Conservation (phyloP, 495 filamentous ascomycete species). For the Aspergillus kassunensis region DNA sequence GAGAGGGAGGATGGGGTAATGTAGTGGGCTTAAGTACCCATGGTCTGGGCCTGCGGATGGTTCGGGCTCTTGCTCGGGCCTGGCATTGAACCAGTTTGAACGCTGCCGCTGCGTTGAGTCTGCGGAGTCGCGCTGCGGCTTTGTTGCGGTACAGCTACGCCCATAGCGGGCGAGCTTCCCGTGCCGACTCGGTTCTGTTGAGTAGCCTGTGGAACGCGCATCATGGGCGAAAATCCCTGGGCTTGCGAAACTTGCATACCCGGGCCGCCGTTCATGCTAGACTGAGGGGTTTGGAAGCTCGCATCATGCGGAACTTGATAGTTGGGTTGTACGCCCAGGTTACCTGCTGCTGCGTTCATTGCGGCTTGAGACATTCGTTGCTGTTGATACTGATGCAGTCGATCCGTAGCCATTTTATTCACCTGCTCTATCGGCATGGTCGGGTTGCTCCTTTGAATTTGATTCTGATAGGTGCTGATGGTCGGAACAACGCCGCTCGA, state of each 20-base stretch:
- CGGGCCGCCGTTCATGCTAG: slow-evolving; percentile 31
- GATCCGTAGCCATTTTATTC: slow-evolving; percentile 57
- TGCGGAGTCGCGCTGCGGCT: slow-evolving; percentile 50
- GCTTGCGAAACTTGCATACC: slow-evolving; percentile 47
- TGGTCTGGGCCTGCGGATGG: slow-evolving; percentile 41
- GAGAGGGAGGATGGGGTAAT: not conserved
- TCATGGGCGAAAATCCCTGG: slow-evolving; percentile 69
- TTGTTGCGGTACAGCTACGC: slow-evolving; percentile 34
- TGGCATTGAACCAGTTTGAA: slow-evolving; percentile 34
- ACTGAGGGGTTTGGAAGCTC: slow-evolving; percentile 36
- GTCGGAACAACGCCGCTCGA: slow-evolving; percentile 52
- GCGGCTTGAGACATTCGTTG: slow-evolving; percentile 54
- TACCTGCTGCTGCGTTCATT: slow-evolving; percentile 64
- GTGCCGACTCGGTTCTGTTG: slow-evolving; percentile 41
- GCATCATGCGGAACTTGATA: slow-evolving; percentile 41
- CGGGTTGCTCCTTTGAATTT: slow-evolving; percentile 52
- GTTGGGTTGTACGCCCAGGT: slow-evolving; percentile 38
- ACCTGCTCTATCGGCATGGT: slow-evolving; percentile 55
- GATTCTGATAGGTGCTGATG: slow-evolving; percentile 48
- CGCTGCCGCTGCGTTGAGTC: slow-evolving; percentile 45
- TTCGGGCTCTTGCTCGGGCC: slow-evolving; percentile 43
- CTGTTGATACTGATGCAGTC: slow-evolving; percentile 51
- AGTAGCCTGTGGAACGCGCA: slow-evolving; percentile 61
- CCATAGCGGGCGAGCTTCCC: slow-evolving; percentile 39
- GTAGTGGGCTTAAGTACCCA: slow-evolving; percentile 28